phyloP scores from a whole-genome alignment of 139 green algal genomes.

The Zygnema cylindricum region DNA sequence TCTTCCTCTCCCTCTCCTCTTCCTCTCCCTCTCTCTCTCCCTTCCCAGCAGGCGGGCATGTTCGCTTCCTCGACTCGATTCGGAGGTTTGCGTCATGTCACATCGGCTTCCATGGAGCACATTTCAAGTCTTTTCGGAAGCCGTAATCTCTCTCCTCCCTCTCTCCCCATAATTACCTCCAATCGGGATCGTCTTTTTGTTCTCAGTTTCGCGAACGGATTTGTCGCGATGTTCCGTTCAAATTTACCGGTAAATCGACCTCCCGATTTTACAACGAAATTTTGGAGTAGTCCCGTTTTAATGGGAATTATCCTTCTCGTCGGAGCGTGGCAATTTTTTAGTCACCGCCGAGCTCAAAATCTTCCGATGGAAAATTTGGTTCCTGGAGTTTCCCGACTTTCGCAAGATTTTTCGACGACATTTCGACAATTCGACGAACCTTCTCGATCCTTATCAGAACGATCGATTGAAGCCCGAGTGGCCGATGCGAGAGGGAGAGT shows the following conservation, averaged over 20 bases:
- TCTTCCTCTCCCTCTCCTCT: neutral
- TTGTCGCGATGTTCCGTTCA: slow-evolving; percentile 36
- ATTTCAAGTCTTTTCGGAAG: slow-evolving; percentile 10
- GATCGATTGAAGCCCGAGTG: neutral
- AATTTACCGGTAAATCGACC: slow-evolving; percentile 6
- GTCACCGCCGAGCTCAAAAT: neutral
- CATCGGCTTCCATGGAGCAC: neutral
- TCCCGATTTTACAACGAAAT: neutral
- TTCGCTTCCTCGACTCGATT: neutral
- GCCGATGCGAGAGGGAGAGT: neutral
- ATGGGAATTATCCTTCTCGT: slow-evolving; percentile 34
- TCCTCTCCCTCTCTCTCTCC: neutral
- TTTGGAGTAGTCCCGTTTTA: slow-evolving; percentile 22
- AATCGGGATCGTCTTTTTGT: slow-evolving; percentile 12
- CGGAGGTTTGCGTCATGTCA: neutral
- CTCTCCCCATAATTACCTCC: neutral
- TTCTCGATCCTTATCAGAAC: neutral
- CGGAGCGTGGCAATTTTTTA: slow-evolving; percentile 37
- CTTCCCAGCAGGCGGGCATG: neutral
- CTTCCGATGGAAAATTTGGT: neutral
- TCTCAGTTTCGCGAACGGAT: neutral
- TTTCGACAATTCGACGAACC: neutral
- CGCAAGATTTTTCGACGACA: neutral
- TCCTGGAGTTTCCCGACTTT: neutral
- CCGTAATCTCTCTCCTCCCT: neutral